A percentile compares a stretch with the other conserved stretches of the same genome.
Conservation (phyloP, 2,329 filamentous ascomycete genomes). For the Pseudocercospora crystallina region DNA sequence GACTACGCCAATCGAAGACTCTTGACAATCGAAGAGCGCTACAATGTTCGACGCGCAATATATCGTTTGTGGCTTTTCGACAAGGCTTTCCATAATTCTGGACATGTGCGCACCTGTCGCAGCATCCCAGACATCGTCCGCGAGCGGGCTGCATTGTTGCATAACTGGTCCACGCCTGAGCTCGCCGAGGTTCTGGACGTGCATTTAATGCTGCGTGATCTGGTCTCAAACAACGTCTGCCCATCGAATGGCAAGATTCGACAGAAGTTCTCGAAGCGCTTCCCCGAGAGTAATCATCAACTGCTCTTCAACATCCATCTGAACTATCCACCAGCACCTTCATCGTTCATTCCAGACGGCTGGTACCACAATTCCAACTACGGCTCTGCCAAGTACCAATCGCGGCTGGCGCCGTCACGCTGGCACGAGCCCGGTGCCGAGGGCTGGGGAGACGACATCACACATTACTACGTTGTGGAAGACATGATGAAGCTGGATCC, state of each 20-base stretch:
- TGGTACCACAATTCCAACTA: conserved; percentile 40
- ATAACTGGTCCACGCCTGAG: conserved; percentile 58
- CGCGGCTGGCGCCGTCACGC: conserved; percentile 49
- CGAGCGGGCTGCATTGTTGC: conserved; percentile 57
- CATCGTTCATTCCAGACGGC: conserved; percentile 31
- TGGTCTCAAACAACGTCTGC: conserved; percentile 59
- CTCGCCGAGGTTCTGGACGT: conserved; percentile 62
- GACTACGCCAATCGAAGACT: conserved; percentile 57
- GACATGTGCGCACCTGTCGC: conserved; percentile 53
- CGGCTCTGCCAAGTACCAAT: conserved; percentile 41
- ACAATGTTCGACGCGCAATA: conserved; percentile 55
- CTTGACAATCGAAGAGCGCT: conserved; percentile 51
- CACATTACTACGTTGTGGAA: conserved; percentile 63
- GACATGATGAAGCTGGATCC: conserved; percentile 65
- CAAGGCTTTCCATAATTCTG: conserved; percentile 57
- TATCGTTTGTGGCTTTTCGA: conserved; percentile 63
- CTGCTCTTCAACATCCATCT: conserved; percentile 50
- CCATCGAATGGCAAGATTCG: conserved; percentile 61
- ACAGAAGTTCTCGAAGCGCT: conserved; percentile 59
- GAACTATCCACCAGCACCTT: conserved; percentile 35
- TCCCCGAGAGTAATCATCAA: conserved; percentile 50
- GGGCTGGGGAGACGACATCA: conserved; percentile 64
- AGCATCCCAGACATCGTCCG: conserved; percentile 46
- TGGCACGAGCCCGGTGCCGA: conserved; percentile 56
- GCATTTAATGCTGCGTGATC: conserved; percentile 55